These are phyloP conservation scores for Cryptosporidium tyzzeri DNA, from an alignment of 169 alveolate species.

Conservation along the genomic window DNA sequence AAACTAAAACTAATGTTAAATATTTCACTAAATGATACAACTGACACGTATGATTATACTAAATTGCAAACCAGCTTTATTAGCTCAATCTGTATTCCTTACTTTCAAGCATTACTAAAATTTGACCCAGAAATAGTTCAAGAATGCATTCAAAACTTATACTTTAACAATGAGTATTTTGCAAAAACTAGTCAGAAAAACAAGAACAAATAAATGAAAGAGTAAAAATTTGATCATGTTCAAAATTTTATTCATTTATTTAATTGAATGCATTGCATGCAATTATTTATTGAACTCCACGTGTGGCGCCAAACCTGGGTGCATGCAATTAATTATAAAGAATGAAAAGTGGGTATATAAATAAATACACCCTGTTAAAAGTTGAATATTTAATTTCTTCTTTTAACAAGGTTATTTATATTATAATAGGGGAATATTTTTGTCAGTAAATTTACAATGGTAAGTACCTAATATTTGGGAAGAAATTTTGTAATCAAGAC, in stretches of 20 bases:
- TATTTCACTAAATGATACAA: not conserved
- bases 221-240: not conserved
- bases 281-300: not conserved
- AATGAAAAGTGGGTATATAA: not conserved
- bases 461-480: not conserved
- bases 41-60: not conserved
- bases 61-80: slow-evolving; percentile 8
- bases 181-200: not conserved
- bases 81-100: slow-evolving; percentile 12
- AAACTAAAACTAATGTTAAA: slow-evolving; percentile 18
- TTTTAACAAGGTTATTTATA: not conserved
- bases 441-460: not conserved
- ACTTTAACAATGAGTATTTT: slow-evolving; percentile 20
- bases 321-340: not conserved
- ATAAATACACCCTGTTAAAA: slow-evolving; percentile 16
- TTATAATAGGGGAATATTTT: not conserved
- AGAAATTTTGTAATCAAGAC: not conserved
- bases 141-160: slow-evolving; percentile 59
- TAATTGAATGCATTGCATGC: slow-evolving; percentile 21
- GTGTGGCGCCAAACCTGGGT: slow-evolving; percentile 26
- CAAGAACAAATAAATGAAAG: not conserved
- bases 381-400: not conserved
- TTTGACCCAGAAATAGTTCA: slow-evolving; percentile 37
- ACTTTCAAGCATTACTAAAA: slow-evolving; percentile 8
- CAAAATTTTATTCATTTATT: not conserved